Base-by-base conservation (phyloP, 495 filamentous ascomycete species). In the Peziza echinospora region DNA sequence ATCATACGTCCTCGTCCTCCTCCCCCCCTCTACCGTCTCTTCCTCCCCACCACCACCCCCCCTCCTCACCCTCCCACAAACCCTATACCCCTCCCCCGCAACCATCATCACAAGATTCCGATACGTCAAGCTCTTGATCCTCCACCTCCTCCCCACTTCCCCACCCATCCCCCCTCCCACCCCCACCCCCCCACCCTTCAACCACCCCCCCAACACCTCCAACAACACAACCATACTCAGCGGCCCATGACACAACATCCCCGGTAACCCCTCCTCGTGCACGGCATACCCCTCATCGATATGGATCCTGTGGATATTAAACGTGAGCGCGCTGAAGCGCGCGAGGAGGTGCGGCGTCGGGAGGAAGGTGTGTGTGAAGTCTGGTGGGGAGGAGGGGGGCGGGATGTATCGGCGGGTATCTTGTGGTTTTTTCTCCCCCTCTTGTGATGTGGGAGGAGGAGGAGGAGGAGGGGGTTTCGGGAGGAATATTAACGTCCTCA, bases 201-300 rank as follows among this genome's bases (percentile, higher is more conserved):
- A 55, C 39, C 73, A 64, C 3, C 62, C 60, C 28, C 68, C 60
- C 13, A 93, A 56, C 13, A 74, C 65, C 17, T 72, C 67, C 26
- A 92, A 61, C 62, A 94, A 73, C 9, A 94, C 59, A 1, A 76
- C 74, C 34, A 87, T 63, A n/a, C 73, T 73, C 53, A 96, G 65
- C 0, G 87, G 87, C 0, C 87, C 87, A 55, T 94, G 87, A 24
- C 93, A 80, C 10, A 96, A 69, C 21, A 82, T 64, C 44, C 76
- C 70, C 10, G 67, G 70, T 58, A 87, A 75, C 6, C 80, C 82
- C 61, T 96, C 87, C 2, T 73, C 62, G 24, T 72, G 64, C 17
- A 69, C 69, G 19, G 75, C 75, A 62, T 83, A 92, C 13, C 65
- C 47, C 3, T 67, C 71, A 26, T 74, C 75, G 55, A 78, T 81